These are phyloP conservation scores for Penicillium sp. DNA, from an alignment of 2,329 filamentous ascomycete species.

Conservation along the genomic window DNA sequence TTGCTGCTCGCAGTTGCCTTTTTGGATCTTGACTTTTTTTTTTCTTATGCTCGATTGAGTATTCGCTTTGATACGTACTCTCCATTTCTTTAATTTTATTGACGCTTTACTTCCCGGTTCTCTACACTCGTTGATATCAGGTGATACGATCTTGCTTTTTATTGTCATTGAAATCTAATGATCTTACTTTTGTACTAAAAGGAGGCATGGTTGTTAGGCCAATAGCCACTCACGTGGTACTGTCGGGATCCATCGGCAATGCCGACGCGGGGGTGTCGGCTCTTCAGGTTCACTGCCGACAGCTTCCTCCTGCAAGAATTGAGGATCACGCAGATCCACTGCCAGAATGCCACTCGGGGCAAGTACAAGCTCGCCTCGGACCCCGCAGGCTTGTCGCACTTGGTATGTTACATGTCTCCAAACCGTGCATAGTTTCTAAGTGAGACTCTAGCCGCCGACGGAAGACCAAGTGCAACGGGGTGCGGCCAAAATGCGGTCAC, in stretches of 20 bases:
- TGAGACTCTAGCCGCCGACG: not conserved
- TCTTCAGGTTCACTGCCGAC: not conserved
- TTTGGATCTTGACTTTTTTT: no score
- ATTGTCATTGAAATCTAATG: no score
- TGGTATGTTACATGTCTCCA: not conserved
- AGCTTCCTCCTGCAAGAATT: not conserved
- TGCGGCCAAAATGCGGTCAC: not conserved
- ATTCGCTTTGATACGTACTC: no score
- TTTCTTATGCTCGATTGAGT: no score
- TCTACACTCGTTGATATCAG: no score
- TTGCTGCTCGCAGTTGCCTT: no score
- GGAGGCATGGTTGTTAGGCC: not conserved
- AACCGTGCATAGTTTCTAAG: not conserved
- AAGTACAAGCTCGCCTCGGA: not conserved
- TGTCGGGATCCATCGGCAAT: not conserved
- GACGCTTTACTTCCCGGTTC: no score
- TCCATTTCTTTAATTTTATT: no score
- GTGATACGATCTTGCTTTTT: no score
- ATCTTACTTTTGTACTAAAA: no score
- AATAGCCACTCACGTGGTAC: not conserved
- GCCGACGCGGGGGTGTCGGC: not conserved
- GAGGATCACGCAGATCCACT: not conserved
- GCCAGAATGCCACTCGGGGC: not conserved
- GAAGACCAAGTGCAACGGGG: not conserved
- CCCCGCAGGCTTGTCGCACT: not conserved